Evolutionary conservation across 2,329 filamentous ascomycete genomes (phyloP).

Genomic region (Aspergillus luchuensis): DNA sequence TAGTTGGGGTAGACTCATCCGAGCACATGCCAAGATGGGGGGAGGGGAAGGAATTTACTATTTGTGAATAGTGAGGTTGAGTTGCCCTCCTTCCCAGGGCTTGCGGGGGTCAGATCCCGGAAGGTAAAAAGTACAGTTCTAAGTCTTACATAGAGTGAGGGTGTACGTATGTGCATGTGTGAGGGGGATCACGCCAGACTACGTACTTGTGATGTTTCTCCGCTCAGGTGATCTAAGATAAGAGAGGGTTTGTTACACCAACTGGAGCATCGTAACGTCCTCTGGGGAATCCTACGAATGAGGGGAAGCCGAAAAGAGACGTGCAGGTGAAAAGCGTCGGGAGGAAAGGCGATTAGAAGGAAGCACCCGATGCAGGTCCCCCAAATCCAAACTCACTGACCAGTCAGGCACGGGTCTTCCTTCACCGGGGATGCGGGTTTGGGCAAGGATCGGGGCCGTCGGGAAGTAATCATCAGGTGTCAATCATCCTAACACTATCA

Average conservation of each 20-base stretch:
- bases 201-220: too few relatives aligned
- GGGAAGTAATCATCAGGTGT: background rate
- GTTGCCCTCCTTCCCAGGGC: background rate
- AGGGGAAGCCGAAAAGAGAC: background rate
- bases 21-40: background rate
- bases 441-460: slow-evolving; percentile 26
- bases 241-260: background rate
- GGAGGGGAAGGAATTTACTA: background rate
- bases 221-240: slow-evolving; percentile 1
- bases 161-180: background rate
- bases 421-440: slow-evolving; percentile 30
- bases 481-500: background rate
- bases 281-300: slow-evolving; percentile 9
- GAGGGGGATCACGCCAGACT: background rate
- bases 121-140: background rate
- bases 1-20: background rate
- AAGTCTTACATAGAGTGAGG: background rate
- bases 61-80: background rate
- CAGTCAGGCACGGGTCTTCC: slow-evolving; percentile 11
- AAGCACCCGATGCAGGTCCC: background rate
- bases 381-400: background rate
- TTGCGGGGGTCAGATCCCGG: slow-evolving; percentile 10
- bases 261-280: background rate
- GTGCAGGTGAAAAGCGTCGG: background rate
- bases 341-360: background rate